Base-by-base conservation (phyloP, 1,139 yeast genomes). In the Lodderomyces elongisporus region DNA sequence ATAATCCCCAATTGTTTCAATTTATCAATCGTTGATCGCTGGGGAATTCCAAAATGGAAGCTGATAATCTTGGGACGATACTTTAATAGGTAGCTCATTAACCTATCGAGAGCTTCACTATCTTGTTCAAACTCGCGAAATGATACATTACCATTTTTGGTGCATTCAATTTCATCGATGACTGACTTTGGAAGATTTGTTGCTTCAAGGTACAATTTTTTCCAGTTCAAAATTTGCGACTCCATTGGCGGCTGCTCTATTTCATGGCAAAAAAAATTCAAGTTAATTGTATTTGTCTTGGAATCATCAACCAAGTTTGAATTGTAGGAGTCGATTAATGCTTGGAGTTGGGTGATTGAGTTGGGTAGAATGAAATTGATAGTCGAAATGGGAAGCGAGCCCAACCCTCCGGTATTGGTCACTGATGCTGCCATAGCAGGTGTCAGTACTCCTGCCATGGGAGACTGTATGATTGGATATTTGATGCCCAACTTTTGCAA, bases 391-490 rank as follows among this genome's bases (percentile, higher is more conserved):
- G 77, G 68, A 2, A 73, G 36, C 1, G 77, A 63, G 0, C 76
- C 78, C 14, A 73, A 35, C 1, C 66, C 77, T 0, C 78, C 78
- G 14, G 41, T 37, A 3, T 49, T 48, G 1, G 62, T 50, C 2
- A 69, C 62, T 1, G 49, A 52, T 1, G 67, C 57, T 0, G 75
- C 73, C 37, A 72, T 45, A 21, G 52, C 51, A 2, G 60, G 52
- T 0, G 74, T 69, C 16, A 68, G 56, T 1, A 70, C 59, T 1
- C 77, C 77, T 1, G 77, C 77, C 78, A 73, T 73, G 20, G 78
- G 78, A 1, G 77, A 61, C 43, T 70, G 76, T 23, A 72, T 49
- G 2, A 73, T 51, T 2, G 77, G 77, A 21, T 51, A 43, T 17
- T 43, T 50, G 10, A 63, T 31, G 12, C 42, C 56, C 41, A 46